Evolutionary conservation across 768 basidiomycete genomes (phyloP), one percentile per base, ranked within the genome.

Genomic region (Butyriboletus loyo): DNA sequence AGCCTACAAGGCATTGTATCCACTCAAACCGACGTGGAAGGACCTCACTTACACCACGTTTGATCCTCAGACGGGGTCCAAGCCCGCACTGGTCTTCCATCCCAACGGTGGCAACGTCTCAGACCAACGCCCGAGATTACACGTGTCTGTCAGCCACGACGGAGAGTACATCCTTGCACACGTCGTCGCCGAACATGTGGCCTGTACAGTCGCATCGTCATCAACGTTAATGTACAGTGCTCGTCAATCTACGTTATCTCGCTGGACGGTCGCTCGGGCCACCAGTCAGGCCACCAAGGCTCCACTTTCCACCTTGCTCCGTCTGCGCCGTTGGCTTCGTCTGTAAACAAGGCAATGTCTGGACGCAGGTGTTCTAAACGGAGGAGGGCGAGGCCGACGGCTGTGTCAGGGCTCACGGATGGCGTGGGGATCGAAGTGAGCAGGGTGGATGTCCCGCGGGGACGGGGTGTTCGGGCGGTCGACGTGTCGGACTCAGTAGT

Each of bases 1-100:
- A 0, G 83, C 85, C 0, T 94, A 92, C 73, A 94, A 94, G 64
- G 92, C 91, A 0, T 63, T 92, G 53, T 90, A 82, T 64, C 90
- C 90, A 0, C 63, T 78, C 37, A 72, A 62, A 30, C 82, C 87
- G 17, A 81, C 79, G 7, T 93, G 91, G 92, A 88, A 89, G 62
- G 82, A 92, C 24, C 66, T 92, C 53, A 78, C 78, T 7, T 89
- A 78, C 46, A 63, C 52, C 46, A 53, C 68, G 14, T 68, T 69
- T 41, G 69, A 66, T 35, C 63, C 73, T 34, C 45, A 71, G 37
- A 54, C 62, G 28, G 57, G 52, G 14, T 66, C 79, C 46, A 71
- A 74, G 43, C 87, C 83, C 39, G 58, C 65, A 9, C 75, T 84
- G 13, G 46, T 62, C 25, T 65, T 64, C 43, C 60, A 54, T 41